A percentile compares a stretch with the other conserved stretches of the same genome.
Evolutionary conservation across 352 stramenopile genomes (phyloP).

Genomic region (Globisporangium nagaii): DNA sequence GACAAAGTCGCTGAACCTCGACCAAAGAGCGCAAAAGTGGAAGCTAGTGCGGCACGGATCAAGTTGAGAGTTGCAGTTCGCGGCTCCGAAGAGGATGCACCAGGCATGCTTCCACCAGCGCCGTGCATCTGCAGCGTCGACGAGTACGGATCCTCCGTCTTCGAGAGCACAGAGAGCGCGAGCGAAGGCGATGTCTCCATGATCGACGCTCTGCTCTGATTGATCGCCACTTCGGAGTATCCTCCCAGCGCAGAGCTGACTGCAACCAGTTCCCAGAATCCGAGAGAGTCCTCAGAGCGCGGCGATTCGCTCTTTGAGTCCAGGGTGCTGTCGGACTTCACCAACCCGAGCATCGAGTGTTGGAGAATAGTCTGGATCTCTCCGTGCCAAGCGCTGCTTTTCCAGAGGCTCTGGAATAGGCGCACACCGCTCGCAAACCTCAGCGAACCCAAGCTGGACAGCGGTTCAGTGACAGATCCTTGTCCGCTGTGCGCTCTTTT

Average conservation of each 20-base stretch:
- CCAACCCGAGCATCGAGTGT: too few relatives aligned
- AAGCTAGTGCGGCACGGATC: background rate
- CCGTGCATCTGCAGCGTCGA: background rate
- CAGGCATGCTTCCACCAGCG: background rate
- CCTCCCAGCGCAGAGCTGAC: constrained; percentile 1
- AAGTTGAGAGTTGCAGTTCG: background rate
- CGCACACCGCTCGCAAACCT: constrained; percentile 18
- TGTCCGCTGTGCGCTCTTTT: background rate
- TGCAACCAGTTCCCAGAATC: background rate
- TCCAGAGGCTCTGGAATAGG: constrained; percentile 25
- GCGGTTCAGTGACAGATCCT: background rate
- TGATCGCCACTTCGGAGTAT: constrained; percentile 5
- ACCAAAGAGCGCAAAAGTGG: background rate
- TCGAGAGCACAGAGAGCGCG: background rate
- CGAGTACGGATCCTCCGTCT: background rate
- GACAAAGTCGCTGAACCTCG: background rate
- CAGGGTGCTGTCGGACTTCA: too few relatives aligned
- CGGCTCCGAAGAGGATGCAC: too few relatives aligned
- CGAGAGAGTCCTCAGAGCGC: background rate
- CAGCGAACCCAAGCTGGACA: constrained; percentile 4
- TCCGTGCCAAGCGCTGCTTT: constrained; percentile 11
- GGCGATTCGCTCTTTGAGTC: background rate
- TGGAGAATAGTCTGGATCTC: too few relatives aligned
- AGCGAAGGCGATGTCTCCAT: background rate
- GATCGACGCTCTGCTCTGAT: background rate